phyloP scores from a whole-genome alignment of 257 asterid species.

The Fraxinus americana region DNA sequence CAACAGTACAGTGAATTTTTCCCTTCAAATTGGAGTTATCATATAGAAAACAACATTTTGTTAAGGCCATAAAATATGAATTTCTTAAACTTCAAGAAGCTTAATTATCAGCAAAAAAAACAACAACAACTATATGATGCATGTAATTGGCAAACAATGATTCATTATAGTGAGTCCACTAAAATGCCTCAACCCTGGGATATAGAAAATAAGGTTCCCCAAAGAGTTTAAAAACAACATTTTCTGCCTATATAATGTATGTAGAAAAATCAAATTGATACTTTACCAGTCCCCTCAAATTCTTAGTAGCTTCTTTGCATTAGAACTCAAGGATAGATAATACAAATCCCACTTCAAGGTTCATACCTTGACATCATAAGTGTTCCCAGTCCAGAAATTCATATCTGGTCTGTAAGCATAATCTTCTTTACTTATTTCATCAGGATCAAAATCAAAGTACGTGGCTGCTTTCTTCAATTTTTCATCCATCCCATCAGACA shows the following conservation, averaged over 20 bases:
- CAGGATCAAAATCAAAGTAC: conserved; percentile 63
- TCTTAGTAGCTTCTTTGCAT: not conserved
- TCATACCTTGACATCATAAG: conserved; percentile 72
- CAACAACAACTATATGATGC: not conserved
- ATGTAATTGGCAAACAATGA: not conserved
- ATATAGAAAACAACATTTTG: not conserved
- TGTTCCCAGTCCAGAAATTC: conserved; percentile 50
- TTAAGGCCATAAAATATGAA: not conserved
- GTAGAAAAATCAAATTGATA: not conserved
- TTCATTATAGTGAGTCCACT: not conserved
- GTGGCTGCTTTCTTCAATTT: conserved; percentile 68
- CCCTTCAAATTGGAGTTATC: not conserved
- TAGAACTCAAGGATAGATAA: not conserved
- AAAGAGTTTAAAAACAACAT: not conserved
- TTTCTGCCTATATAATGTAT: not conserved
- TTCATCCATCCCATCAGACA: conserved; percentile 63
- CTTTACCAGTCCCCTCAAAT: not conserved
- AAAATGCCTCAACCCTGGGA: not conserved
- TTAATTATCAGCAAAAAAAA: not conserved
- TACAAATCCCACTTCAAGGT: conserved; percentile 8
- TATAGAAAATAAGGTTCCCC: not conserved
- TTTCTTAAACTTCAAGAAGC: not conserved
- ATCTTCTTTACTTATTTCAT: conserved; percentile 55
- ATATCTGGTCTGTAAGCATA: conserved; percentile 78
- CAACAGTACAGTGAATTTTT: not conserved